Base-by-base conservation (phyloP, 164 flowering plant genomes). In the Kingdonia uniflora region DNA sequence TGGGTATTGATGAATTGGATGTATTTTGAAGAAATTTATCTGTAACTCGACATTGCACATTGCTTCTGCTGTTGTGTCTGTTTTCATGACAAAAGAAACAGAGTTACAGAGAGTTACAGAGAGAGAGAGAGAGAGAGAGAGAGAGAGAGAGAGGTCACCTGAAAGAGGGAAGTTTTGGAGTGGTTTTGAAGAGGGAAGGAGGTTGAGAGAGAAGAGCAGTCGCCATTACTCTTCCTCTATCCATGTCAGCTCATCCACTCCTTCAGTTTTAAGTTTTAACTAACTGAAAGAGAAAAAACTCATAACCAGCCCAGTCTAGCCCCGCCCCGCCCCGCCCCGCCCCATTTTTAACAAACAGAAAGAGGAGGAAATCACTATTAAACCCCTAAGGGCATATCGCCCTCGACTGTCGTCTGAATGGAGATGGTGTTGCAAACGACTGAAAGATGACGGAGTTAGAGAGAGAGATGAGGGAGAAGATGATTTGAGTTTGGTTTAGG, bases 181-280 rank as follows among this genome's bases (percentile, higher is more conserved):
- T 39, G 33, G 60, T 13, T 43, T 53, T 44, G 52, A 48, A 53
- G 58, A 62, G 50, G 25, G 65, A 55, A 20, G 66, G 71, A 51
- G 73, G 53, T 41, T 70, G 71, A 56, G 70, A 61, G 57, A 67
- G 71, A 58, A 71, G 60, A 45, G 52, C 62, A 54, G 65, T 71
- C 16, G 65, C 68, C 69, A 65, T 67, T 16, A 38, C 35, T 22
- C 29, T 24, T 5, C 54, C 19, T 13, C 14, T 6, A 29, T 33
- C 14, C 22, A 0, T 52, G 56, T 60, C 52, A 60, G 63, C 63
- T 60, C 63, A 60, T 60, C 64, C 64, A 60, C 51, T 53, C 57
- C 12, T 16, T 51, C 38, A 42, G 55, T 35, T 52, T 51, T 51
- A n/a, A n/a, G n/a, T n/a, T n/a, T n/a, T n/a, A n/a, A n/a, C n/a